Evolutionary conservation across 257 asterid genomes (phyloP), one percentile per base, ranked within the genome.

Genomic region (Primulina huaijiensis): DNA sequence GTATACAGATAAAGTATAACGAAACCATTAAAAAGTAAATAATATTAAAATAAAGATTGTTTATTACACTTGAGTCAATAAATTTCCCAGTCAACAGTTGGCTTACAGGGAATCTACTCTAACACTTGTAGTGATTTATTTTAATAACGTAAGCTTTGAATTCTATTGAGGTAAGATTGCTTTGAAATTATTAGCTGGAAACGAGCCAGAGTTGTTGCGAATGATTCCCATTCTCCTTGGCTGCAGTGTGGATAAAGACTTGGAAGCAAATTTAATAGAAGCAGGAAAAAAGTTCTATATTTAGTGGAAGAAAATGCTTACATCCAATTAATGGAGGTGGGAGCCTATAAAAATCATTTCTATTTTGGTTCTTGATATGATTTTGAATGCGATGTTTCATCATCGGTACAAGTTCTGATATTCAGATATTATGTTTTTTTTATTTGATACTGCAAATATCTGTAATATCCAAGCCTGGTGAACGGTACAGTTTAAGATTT

Each of bases 251-350:
- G 86, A 72, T 33, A 76, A 62, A 66, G 81, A 65, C 50, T 43
- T 23, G 8, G 86, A 86, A 53, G 91, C 80, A 69, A 78, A 78
- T 70, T 71, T 80, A 67, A 75, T 81, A 53, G 86, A 82, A 77
- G 83, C 76, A 6, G 79, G 62, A 58, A 71, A 78, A 83, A 82
- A 38, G 67, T 87, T 76, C 72, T 79, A 50, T 76, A 77, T 72
- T 79, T 82, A 33, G 82, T 88, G 78, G 95, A 85, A 78, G 96
- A 91, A 75, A 86, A 82, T 80, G 95, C 95, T 20, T 90, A 70
- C 81, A 88, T 97, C 83, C 97, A 84, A 82, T 86, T 94, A 81
- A 87, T 94, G 97, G 99, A 94, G 99, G 99, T 94, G 71, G 72
- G 82, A 37, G 34, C 62, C 69, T 38, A 23, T 20, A n/a, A 16